These are phyloP conservation scores for Poteriospumella lacustris DNA, from an alignment of 108 stramenopile species.

Conservation along the genomic window DNA sequence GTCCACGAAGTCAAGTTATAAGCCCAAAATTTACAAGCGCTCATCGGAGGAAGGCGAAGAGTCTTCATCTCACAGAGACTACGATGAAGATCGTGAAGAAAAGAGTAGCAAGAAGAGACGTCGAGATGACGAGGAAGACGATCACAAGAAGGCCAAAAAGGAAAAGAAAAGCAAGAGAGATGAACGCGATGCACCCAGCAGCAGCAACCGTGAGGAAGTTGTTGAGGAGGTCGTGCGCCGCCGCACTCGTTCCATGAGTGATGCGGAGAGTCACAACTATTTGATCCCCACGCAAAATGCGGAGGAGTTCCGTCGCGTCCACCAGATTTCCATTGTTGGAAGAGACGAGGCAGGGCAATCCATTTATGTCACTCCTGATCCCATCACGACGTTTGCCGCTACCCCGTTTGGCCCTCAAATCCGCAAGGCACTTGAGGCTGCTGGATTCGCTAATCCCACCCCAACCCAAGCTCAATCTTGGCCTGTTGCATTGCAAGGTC, in stretches of 20 bases:
- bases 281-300: neutral
- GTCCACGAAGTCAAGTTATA: too few species aligned
- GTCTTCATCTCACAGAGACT: too few species aligned
- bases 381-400: constrained; percentile 55
- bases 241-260: constrained; percentile 18
- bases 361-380: constrained; percentile 27
- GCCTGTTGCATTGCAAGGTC: constrained; percentile 20
- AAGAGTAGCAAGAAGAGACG: neutral
- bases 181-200: neutral
- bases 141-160: neutral
- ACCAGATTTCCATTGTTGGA: constrained; percentile 11
- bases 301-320: constrained; percentile 3
- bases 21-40: too few species aligned
- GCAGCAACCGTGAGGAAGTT: neutral
- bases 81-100: too few species aligned
- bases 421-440: constrained; percentile 59
- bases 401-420: constrained; percentile 66
- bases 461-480: constrained; percentile 80
- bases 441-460: constrained; percentile 73
- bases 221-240: neutral
- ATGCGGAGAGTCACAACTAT: neutral
- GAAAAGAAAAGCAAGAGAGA: neutral
- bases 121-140: neutral
- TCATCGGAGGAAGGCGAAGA: too few species aligned
- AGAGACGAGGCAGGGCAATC: neutral